Conservation (phyloP, 495 filamentous ascomycete species). For the Daldinia bambusicola region DNA sequence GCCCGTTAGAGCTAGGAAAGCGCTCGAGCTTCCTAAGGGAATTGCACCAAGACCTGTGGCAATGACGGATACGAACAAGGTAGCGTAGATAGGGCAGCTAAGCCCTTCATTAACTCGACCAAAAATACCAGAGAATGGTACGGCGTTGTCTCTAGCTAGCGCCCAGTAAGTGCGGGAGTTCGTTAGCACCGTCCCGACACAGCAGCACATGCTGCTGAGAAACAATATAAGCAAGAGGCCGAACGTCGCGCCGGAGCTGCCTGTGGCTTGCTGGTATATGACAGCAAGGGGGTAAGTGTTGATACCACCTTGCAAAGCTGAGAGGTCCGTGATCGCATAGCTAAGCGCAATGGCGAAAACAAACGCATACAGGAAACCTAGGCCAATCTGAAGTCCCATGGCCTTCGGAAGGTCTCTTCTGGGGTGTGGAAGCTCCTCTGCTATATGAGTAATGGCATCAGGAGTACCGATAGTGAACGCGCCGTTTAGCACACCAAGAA, state of each 20-base stretch:
- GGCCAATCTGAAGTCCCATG: slow-evolving; percentile 66
- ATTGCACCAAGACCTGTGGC: slow-evolving; percentile 77
- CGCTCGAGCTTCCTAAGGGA: slow-evolving; percentile 75
- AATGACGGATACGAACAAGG: slow-evolving; percentile 68
- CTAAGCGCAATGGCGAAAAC: slow-evolving; percentile 78
- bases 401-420: slow-evolving; percentile 70
- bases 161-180: slow-evolving; percentile 89
- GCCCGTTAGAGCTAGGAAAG: slow-evolving; percentile 80
- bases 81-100: slow-evolving; percentile 75
- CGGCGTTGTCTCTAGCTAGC: slow-evolving; percentile 76
- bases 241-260: slow-evolving; percentile 63
- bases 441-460: slow-evolving; percentile 78
- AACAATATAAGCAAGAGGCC: slow-evolving; percentile 78
- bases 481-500: slow-evolving; percentile 84
- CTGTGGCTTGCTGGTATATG: slow-evolving; percentile 83
- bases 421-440: slow-evolving; percentile 82
- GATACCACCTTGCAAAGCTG: slow-evolving; percentile 63
- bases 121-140: slow-evolving; percentile 62
- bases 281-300: slow-evolving; percentile 77
- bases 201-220: slow-evolving; percentile 69
- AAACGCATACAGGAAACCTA: slow-evolving; percentile 74
- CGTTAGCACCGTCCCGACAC: slow-evolving; percentile 76
- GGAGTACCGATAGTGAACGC: slow-evolving; percentile 87
- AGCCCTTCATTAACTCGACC: slow-evolving; percentile 60
- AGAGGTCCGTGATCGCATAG: slow-evolving; percentile 75